These are phyloP conservation scores for Claviceps cyperi DNA, from an alignment of 2,329 filamentous ascomycete species.

Conservation along the genomic window DNA sequence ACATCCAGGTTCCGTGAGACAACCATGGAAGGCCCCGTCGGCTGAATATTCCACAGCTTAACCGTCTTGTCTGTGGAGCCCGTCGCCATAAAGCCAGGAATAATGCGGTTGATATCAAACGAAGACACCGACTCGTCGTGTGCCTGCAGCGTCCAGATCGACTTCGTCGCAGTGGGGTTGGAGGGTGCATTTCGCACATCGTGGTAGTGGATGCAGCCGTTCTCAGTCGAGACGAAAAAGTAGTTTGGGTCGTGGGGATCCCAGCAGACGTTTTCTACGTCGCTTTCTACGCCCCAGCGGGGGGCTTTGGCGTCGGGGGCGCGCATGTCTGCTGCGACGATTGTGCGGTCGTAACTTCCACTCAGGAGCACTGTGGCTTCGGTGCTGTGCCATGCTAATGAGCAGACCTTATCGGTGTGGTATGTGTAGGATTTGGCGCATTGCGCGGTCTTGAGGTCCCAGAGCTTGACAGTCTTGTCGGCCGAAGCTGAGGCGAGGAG, in stretches of 20 bases:
- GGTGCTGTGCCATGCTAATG: slow-evolving; percentile 78
- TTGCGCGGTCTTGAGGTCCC: slow-evolving; percentile 84
- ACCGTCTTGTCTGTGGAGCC: slow-evolving; percentile 90
- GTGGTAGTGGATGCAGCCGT: slow-evolving; percentile 81
- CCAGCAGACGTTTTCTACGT: slow-evolving; percentile 88
- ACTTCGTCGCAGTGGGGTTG: slow-evolving; percentile 60
- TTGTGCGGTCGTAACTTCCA: slow-evolving; percentile 87
- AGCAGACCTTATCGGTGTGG: slow-evolving; percentile 97
- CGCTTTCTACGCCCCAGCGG: slow-evolving; percentile 86
- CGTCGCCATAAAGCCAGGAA: slow-evolving; percentile 87
- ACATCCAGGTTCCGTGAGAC: slow-evolving; percentile 85
- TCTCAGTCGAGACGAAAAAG: slow-evolving; percentile 93
- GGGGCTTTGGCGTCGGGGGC: slow-evolving; percentile 70
- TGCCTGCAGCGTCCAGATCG: slow-evolving; percentile 88
- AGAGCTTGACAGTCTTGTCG: slow-evolving; percentile 94
- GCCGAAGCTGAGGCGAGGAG: slow-evolving; percentile 88
- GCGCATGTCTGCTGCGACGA: slow-evolving; percentile 93
- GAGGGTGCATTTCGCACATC: slow-evolving; percentile 67
- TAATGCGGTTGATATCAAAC: slow-evolving; percentile 79
- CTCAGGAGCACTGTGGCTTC: slow-evolving; percentile 82
- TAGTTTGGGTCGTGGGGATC: slow-evolving; percentile 83
- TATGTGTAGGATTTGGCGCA: slow-evolving; percentile 93
- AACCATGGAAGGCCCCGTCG: slow-evolving; percentile 74
- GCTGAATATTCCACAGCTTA: slow-evolving; percentile 87
- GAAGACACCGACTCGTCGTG: slow-evolving; percentile 85